Percentiles rank a stretch among this genome's conserved stretches.
Conservation (phyloP, 2,329 filamentous ascomycete genomes). For the Colletotrichum tabaci region DNA sequence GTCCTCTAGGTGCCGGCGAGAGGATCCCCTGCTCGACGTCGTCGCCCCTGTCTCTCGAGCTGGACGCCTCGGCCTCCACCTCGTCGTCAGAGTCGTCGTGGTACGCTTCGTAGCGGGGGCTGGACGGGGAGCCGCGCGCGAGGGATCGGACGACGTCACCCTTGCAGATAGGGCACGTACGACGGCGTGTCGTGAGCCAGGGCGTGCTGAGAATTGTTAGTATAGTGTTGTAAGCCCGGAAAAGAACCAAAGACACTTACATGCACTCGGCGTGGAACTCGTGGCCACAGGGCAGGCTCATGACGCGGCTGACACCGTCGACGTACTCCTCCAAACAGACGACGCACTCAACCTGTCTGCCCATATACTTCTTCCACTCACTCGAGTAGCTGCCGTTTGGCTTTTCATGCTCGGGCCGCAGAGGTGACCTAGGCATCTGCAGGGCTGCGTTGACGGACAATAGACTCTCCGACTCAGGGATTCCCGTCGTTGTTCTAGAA, state of each 20-base stretch:
- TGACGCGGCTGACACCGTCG: conserved; percentile 93
- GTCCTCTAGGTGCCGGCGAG: conserved; percentile 44
- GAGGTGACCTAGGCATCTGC: conserved; percentile 53
- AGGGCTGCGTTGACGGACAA: conserved; percentile 60
- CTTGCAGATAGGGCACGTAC: conserved; percentile 99
- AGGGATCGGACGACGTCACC: conserved; percentile 89
- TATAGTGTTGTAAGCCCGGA: conserved; percentile 13
- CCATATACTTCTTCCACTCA: conserved; percentile 78
- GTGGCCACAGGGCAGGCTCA: conserved; percentile 97
- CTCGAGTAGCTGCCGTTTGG: conserved; percentile 59
- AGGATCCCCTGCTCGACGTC: conserved; percentile 63
- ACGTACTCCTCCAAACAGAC: conserved; percentile 97
- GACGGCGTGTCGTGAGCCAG: conserved; percentile 93
- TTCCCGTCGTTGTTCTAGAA: conserved; percentile 75
- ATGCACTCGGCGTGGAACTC: conserved; percentile 99
- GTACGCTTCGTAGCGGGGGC: conserved; percentile 68
- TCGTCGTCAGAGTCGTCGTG: conserved; percentile 67
- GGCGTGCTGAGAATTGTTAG: conserved; percentile 77
- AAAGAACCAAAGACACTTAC: conserved; percentile 70
- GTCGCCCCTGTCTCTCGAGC: conserved; percentile 49
- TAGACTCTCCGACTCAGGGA: conserved; percentile 65
- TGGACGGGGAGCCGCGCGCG: conserved; percentile 66
- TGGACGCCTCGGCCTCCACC: conserved; percentile 53
- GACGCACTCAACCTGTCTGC: conserved; percentile 86
- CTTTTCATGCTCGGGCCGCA: conserved; percentile 64